Evolutionary conservation across 306 rosid species (phyloP).

Genomic region (Lathyrus oleraceus): DNA sequence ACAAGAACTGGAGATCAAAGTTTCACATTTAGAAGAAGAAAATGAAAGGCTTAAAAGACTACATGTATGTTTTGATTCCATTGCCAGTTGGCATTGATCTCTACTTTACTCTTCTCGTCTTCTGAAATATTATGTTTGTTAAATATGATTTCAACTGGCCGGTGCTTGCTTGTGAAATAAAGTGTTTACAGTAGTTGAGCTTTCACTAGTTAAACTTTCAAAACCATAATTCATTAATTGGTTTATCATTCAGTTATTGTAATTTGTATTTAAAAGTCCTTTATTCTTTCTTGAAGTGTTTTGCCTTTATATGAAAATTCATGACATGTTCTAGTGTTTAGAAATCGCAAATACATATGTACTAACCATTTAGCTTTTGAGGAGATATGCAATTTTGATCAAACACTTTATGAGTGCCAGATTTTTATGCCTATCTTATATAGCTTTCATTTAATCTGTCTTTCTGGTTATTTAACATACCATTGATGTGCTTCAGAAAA

Average conservation of each 20-base stretch:
- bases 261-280: not conserved
- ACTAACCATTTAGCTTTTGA: not conserved
- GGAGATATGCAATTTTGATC: not conserved
- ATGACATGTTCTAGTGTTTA: conserved; percentile 16
- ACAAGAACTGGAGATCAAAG: conserved; percentile 85
- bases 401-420: not conserved
- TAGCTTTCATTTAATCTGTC: conserved; percentile 4
- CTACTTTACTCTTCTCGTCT: conserved; percentile 22
- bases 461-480: conserved; percentile 14
- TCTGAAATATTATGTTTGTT: conserved; percentile 21
- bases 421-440: not conserved
- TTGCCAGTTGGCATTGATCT: conserved; percentile 19
- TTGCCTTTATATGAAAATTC: conserved; percentile 3
- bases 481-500: not conserved
- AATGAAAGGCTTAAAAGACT: conserved; percentile 86
- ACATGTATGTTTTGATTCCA: conserved; percentile 55
- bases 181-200: conserved; percentile 2
- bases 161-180: conserved; percentile 14
- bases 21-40: conserved; percentile 85
- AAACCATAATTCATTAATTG: not conserved
- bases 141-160: not conserved
- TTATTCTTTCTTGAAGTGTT: not conserved
- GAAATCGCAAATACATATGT: not conserved
- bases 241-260: not conserved
- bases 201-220: conserved; percentile 6